phyloP scores from a whole-genome alignment of 2,329 filamentous ascomycete species.

The Ophiostoma sp. region DNA sequence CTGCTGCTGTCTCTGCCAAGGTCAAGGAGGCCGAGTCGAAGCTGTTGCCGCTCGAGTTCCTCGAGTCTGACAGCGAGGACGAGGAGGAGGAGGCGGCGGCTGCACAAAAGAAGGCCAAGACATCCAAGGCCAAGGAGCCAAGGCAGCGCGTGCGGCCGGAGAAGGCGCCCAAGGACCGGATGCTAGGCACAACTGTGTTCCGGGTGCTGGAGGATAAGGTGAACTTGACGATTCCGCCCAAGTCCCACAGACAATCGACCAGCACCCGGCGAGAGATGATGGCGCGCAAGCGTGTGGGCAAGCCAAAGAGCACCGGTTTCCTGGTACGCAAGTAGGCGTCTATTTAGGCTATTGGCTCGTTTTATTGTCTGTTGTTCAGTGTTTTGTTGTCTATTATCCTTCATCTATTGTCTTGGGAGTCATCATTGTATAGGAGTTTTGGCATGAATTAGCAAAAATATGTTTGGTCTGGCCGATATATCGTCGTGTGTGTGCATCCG shows the following conservation, averaged over 20 bases:
- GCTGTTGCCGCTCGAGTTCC: conserved; percentile 49
- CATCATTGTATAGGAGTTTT: conserved; percentile 4
- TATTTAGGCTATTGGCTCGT: neutral
- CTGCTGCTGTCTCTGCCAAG: conserved; percentile 26
- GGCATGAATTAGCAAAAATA: conserved; percentile 14
- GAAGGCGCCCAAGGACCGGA: conserved; percentile 41
- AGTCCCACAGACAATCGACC: conserved; percentile 40
- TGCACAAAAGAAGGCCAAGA: conserved; percentile 22
- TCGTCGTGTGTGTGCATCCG: neutral
- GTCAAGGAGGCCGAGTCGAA: conserved; percentile 37
- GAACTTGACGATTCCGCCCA: conserved; percentile 48
- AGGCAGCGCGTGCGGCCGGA: conserved; percentile 30
- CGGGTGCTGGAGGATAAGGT: conserved; percentile 42
- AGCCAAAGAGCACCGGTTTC: conserved; percentile 42
- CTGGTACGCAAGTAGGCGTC: conserved; percentile 33
- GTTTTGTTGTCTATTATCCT: neutral
- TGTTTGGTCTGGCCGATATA: neutral
- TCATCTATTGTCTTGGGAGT: neutral
- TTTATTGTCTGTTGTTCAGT: neutral
- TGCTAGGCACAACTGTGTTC: conserved; percentile 51
- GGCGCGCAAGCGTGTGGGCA: conserved; percentile 39
- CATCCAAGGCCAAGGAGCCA: neutral
- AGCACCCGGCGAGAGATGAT: conserved; percentile 44
- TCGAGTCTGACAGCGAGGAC: conserved; percentile 49
- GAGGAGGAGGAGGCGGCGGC: conserved; percentile 30